Base-by-base conservation (phyloP, 1,284 basidiomycete genomes). In the Hemileia vastatrix region DNA sequence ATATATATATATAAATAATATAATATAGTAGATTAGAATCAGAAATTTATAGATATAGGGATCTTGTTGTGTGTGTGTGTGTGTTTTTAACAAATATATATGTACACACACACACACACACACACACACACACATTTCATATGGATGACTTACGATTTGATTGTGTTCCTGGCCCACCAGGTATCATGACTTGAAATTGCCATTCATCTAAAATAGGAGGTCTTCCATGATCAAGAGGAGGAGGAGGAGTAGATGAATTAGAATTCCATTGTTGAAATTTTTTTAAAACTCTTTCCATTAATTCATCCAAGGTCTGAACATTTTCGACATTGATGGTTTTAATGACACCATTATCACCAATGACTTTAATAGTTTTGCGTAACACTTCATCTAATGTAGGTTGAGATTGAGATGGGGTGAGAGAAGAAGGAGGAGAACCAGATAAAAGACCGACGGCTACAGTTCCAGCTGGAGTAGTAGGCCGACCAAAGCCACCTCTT, bases 301-400 rank as follows among this genome's bases (percentile, higher is more conserved):
- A 83, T 69, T 95, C 90, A 1, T 86, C 81, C 3, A 89, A 90
- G 40, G 84, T 85, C 1, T 80, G 79, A 70, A 87, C 91, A 51
- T 86, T 83, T 1, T 83, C 82, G 9, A 90, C 84, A 71, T 92
- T 86, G 65, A 96, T 83, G 0, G 86, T 87, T 21, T 86, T 84
- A 57, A 85, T 77, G 33, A 82, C 23, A 77, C 83, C 77, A 54
- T 88, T 87, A 19, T 90, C 90, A 1, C 85, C 84, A 55, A 90
- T 80, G 73, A 95, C 93, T 75, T 90, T 94, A 72, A 95, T 85
- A 13, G 90, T 78, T 73, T 87, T 88, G 54, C 85, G 81, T 50
- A 86, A 81, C 54, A 92, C 79, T 67, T 91, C 88, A 63, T 90
- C 87, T 21, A 88, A 77, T 0, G 86, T 84, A 21, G 59, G 59